phyloP scores from a whole-genome alignment of 176 grass and related monocot species.

The Themeda triandra region DNA sequence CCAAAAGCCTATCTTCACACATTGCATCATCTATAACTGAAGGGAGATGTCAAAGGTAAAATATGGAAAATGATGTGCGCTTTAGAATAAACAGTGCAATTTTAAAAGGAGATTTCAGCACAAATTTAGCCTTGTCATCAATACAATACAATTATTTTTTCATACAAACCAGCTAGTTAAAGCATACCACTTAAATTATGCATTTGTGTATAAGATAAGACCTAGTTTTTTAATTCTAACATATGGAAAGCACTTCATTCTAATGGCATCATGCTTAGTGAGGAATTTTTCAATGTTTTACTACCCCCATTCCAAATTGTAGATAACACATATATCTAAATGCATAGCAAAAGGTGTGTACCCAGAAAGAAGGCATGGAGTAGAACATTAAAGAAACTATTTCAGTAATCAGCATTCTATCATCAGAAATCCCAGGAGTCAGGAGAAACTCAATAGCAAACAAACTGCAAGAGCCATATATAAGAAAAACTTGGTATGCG shows the following conservation, averaged over 20 bases:
- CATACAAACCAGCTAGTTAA: neutral
- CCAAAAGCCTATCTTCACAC: slow-evolving; percentile 69
- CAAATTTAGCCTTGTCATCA: neutral
- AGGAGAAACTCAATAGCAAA: neutral
- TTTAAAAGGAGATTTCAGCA: neutral
- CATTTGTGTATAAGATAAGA: neutral
- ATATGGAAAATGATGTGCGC: neutral
- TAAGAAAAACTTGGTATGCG: neutral
- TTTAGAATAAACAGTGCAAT: neutral
- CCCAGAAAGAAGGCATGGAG: too few relatives aligned
- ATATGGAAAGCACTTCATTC: neutral
- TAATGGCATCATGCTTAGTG: neutral
- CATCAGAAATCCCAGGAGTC: neutral
- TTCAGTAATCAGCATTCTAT: neutral
- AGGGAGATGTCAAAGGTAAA: neutral
- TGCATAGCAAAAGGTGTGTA: neutral
- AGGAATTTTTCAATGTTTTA: neutral
- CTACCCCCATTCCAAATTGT: neutral
- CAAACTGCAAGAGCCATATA: neutral
- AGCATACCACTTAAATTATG: neutral
- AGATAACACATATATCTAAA: too few relatives aligned
- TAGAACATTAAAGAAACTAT: neutral
- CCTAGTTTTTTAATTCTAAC: neutral
- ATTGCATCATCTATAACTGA: slow-evolving; percentile 80
- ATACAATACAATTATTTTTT: neutral